phyloP scores from a whole-genome alignment of 2,329 filamentous ascomycete genomes.

The Zasmidium citrigriseum region DNA sequence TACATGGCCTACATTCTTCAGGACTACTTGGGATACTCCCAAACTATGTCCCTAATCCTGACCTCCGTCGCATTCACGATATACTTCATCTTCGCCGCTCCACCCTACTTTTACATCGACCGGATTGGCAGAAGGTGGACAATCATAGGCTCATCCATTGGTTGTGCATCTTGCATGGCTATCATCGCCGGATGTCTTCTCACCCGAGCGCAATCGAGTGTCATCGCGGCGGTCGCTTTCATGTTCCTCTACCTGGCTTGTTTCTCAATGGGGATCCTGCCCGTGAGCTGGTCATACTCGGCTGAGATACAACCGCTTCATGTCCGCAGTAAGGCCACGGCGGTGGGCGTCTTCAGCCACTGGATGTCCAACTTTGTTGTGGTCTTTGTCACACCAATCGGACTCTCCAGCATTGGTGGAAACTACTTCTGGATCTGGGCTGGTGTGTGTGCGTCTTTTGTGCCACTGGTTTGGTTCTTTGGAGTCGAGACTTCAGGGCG shows the following conservation, averaged over 20 bases:
- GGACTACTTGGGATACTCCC: conserved; percentile 28
- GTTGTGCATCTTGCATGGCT: conserved; percentile 37
- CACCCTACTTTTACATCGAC: conserved; percentile 36
- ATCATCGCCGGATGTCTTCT: conserved; percentile 37
- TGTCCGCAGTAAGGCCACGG: conserved; percentile 52
- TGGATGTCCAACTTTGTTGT: conserved; percentile 52
- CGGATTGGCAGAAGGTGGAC: conserved; percentile 31
- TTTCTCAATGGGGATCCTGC: conserved; percentile 53
- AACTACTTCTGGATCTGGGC: conserved; percentile 59
- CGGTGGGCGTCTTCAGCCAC: conserved; percentile 50
- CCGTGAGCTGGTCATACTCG: conserved; percentile 42
- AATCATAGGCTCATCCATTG: conserved; percentile 32
- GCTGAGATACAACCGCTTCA: conserved; percentile 52
- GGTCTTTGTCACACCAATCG: conserved; percentile 26
- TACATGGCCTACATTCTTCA: conserved; percentile 35
- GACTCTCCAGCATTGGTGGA: conserved; percentile 36
- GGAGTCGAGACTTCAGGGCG: conserved; percentile 37
- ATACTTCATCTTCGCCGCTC: conserved; percentile 34
- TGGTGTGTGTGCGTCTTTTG: conserved; percentile 54
- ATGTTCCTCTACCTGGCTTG: conserved; percentile 56
- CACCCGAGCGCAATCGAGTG: conserved; percentile 26
- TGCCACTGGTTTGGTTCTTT: conserved; percentile 47
- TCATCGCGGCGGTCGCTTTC: conserved; percentile 37
- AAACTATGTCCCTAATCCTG: conserved; percentile 33
- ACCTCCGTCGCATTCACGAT: conserved; percentile 35